phyloP scores from a whole-genome alignment of 345 rosid species.

The Ailanthus altissimus region DNA sequence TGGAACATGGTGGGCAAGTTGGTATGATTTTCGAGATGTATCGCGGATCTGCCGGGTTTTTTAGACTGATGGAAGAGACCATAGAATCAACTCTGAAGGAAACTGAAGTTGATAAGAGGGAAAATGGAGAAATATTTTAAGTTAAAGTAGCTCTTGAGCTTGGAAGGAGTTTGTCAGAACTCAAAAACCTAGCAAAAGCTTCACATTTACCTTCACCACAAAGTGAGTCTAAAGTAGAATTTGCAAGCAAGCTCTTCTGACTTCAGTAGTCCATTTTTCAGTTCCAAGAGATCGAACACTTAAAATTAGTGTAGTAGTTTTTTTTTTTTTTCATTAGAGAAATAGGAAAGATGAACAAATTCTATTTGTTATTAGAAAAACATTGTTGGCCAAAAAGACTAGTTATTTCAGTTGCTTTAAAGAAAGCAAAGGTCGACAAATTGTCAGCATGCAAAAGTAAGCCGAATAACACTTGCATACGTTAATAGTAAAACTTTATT shows the following conservation, averaged over 20 bases:
- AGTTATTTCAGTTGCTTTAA: too few species aligned
- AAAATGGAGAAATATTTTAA: slow-evolving; percentile 35
- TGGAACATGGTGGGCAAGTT: slow-evolving; percentile 44
- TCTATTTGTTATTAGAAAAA: too few species aligned
- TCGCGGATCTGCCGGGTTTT: slow-evolving; percentile 36
- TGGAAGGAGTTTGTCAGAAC: slow-evolving; percentile 39
- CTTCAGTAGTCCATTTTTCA: background rate
- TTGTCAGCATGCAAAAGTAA: too few species aligned
- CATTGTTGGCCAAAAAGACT: too few species aligned
- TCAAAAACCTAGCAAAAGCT: slow-evolving; percentile 30
- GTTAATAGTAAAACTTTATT: background rate
- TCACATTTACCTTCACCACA: slow-evolving; percentile 19
- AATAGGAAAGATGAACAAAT: too few species aligned
- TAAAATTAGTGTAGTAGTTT: background rate
- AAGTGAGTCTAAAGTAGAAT: slow-evolving; percentile 22
- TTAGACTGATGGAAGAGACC: slow-evolving; percentile 33
- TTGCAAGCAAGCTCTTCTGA: slow-evolving; percentile 46
- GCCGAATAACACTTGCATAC: too few species aligned
- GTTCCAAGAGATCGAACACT: background rate
- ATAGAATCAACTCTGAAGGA: slow-evolving; percentile 24
- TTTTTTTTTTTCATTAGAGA: too few species aligned
- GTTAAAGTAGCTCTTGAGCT: slow-evolving; percentile 36
- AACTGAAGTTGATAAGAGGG: slow-evolving; percentile 22
- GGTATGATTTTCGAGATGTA: slow-evolving; percentile 49
- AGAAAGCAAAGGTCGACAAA: too few species aligned